Evolutionary conservation across 176 grass and related monocot species (phyloP).

Genomic region (Juncus inflexus): DNA sequence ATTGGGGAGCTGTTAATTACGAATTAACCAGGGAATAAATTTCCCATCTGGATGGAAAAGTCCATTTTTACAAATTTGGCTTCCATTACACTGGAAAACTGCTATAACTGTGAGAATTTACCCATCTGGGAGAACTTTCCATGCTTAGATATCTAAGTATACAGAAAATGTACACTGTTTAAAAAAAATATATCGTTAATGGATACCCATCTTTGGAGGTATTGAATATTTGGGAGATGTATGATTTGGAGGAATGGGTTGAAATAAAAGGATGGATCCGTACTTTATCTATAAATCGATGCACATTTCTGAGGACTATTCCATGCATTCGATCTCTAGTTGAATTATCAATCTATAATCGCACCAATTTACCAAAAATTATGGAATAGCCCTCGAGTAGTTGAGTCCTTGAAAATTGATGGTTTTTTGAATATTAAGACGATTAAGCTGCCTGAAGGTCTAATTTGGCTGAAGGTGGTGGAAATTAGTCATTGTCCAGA

Average conservation of each 20-base stretch:
- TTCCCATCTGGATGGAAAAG: slow-evolving; percentile 27
- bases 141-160: slow-evolving; percentile 24
- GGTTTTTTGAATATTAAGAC: too few relatives aligned
- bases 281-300: slow-evolving; percentile 30
- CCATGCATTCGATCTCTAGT: slow-evolving; percentile 7
- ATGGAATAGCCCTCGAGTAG: not conserved
- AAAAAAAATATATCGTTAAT: not conserved
- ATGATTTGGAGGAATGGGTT: not conserved
- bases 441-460: too few relatives aligned
- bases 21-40: slow-evolving; percentile 24
- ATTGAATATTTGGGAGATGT: not conserved
- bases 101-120: slow-evolving; percentile 22
- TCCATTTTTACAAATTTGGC: slow-evolving; percentile 17
- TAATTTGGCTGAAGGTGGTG: too few relatives aligned
- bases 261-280: not conserved
- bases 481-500: too few relatives aligned
- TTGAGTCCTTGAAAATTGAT: slow-evolving; percentile 25
- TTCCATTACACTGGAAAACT: slow-evolving; percentile 21
- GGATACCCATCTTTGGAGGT: slow-evolving; percentile 28
- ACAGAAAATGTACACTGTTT: slow-evolving; percentile 8
- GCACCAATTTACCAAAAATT: slow-evolving; percentile 20
- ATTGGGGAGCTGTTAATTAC: slow-evolving; percentile 19
- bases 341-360: slow-evolving; percentile 27
- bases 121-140: slow-evolving; percentile 26
- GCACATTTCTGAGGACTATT: slow-evolving; percentile 4